Evolutionary conservation across 2,329 filamentous ascomycete species (phyloP).

Genomic region (Fusarium nisikadoi): DNA sequence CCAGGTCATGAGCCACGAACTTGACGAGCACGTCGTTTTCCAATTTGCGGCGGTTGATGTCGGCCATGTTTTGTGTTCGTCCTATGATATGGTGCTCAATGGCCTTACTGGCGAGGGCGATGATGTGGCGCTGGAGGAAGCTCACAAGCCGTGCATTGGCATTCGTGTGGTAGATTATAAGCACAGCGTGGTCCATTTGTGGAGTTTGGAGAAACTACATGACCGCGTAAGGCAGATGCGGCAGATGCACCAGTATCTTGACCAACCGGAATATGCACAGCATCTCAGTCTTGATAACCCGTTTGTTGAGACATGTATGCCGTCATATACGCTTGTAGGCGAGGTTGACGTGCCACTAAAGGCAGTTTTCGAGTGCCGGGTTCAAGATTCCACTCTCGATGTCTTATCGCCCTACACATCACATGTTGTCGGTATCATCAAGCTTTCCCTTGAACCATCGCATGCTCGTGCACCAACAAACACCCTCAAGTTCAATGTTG

Average conservation of each 20-base stretch:
- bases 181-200: constrained; percentile 85
- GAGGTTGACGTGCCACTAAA: constrained; percentile 92
- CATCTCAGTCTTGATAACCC: constrained; percentile 94
- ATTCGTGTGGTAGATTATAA: constrained; percentile 92
- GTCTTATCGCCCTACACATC: constrained; percentile 92
- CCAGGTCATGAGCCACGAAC: constrained; percentile 96
- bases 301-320: constrained; percentile 90
- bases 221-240: constrained; percentile 91
- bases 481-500: constrained; percentile 96
- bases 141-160: constrained; percentile 89
- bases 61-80: constrained; percentile 89
- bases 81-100: constrained; percentile 95
- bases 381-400: constrained; percentile 93
- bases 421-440: constrained; percentile 89
- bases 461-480: constrained; percentile 91
- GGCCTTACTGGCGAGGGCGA: constrained; percentile 87
- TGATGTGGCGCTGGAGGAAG: constrained; percentile 81
- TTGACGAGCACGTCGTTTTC: constrained; percentile 92
- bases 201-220: constrained; percentile 93
- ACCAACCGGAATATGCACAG: constrained; percentile 92
- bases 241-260: constrained; percentile 95
- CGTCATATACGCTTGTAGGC: constrained; percentile 90
- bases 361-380: constrained; percentile 92
- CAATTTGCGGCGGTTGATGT: constrained; percentile 93
- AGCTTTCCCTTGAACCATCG: constrained; percentile 91